Base-by-base conservation (phyloP, 805 yeast species). In the Pichia ethanolica region DNA sequence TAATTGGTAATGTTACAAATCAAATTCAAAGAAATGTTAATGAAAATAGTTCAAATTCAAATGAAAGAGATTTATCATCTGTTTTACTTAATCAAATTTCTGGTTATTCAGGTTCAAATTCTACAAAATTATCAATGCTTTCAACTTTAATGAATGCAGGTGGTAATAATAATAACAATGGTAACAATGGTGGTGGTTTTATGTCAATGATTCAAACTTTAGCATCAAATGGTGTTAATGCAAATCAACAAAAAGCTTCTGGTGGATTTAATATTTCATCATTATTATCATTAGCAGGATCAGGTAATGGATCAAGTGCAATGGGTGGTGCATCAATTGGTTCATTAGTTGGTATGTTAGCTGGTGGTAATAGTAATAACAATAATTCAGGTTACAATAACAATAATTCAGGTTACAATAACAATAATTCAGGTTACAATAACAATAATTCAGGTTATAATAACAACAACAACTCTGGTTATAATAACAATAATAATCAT, bases 31-130 rank as follows among this genome's bases (percentile, higher is more conserved):
- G 55, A 28, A 43, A 49, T 14, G 61, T 64, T 30, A 57, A 59
- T 13, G 42, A 52, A 20, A 56, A 62, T 41, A 46, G 63, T 4
- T 47, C 55, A 11, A 39, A 55, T 7, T 42, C 61, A 4, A 61
- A 64, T 38, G 68, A 65, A 45, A 60, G 64, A 46, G 66, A 57
- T 33, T 44, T 65, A 45, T 55, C 65, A 30, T 59, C 65, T 6
- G 35, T 62, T 51, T 43, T 65, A 12, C 42, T 65, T 39, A 45
- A 49, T 25, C 68, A 65, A 53, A 47, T 65, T 38, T 35, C 56
- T 33, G 60, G 63, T 35, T 55, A 59, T 28, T 59, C 61, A 4
- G 39, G 51, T 25, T 62, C 68, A 8, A 58, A 57, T 33, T 59
- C 63, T 27, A 48, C 58, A 7, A 56, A 65, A 49, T 53, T 65